Base-by-base conservation (phyloP, 179 eudicot genomes). In the Heliamphora pulchella region DNA sequence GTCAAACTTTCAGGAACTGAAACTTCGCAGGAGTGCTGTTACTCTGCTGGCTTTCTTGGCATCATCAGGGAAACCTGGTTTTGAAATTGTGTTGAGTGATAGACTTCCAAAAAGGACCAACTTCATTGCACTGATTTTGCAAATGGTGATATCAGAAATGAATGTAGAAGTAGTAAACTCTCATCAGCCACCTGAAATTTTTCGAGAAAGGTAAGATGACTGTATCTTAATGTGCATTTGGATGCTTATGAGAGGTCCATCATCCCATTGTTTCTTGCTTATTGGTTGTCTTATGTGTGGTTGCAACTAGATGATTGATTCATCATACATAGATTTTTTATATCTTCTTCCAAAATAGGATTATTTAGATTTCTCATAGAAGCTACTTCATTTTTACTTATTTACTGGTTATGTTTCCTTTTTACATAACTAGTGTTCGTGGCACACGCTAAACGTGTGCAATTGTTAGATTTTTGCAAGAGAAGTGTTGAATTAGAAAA, bases 11-110 rank as follows among this genome's bases (percentile, higher is more conserved):
- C 94, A 93, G 97, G 97, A 82, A 63, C 76, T 93, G 82, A 84
- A 86, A 82, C 92, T 94, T 76, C 87, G 92, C 71, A 86, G 93
- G 81, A 85, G 85, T 80, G 84, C 89, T 13, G 82, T 91, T 39
- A 82, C 78, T 74, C 84, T 89, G 81, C 86, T 94, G 74, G 94
- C 97, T 80, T 91, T 88, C 84, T 79, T 94, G 69, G 96, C 89
- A 44, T 87, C 97, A 51, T 89, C 94, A 31, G 94, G 97, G 65
- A 87, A 86, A 81, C 41, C 77, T 68, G 94, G 98, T 22, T 79
- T 91, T 74, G 92, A 91, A 46, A 87, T 90, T 83, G 78, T 94
- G 76, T 83, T 94, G 82, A 82, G 80, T 79, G 85, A 88, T 74
- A 87, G 85, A 79, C 86, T 91, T 72, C 74, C 84, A 18, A 78